A percentile compares a stretch with the other conserved stretches of the same genome.
phyloP scores from a whole-genome alignment of 2,329 filamentous ascomycete genomes.

The Thelonectria blattea region DNA sequence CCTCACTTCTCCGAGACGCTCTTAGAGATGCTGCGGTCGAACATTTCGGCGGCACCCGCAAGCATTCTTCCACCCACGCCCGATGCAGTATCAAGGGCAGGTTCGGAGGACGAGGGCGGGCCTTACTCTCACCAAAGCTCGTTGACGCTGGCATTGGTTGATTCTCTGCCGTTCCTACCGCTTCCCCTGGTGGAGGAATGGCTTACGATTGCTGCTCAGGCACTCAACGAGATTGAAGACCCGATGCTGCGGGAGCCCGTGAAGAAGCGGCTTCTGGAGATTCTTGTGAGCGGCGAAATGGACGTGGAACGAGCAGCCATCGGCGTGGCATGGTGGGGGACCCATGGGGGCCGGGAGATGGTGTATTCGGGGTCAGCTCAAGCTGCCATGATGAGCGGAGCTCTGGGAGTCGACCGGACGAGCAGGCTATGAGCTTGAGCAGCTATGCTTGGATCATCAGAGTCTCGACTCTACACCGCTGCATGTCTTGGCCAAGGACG shows the following conservation, averaged over 20 bases:
- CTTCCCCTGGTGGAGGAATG: constrained; percentile 77
- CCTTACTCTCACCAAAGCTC: constrained; percentile 78
- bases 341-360: constrained; percentile 59
- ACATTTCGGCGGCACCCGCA: constrained; percentile 59
- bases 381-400: constrained; percentile 61
- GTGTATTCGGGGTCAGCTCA: constrained; percentile 44
- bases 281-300: constrained; percentile 82
- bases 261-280: constrained; percentile 77
- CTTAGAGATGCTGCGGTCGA: constrained; percentile 76
- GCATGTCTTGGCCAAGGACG: not conserved
- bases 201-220: constrained; percentile 73
- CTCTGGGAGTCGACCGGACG: constrained; percentile 45
- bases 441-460: not conserved
- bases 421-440: constrained; percentile 45
- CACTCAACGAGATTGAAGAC: constrained; percentile 70
- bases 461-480: too few species aligned
- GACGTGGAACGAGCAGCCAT: constrained; percentile 82
- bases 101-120: constrained; percentile 35
- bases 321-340: constrained; percentile 87
- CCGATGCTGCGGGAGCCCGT: constrained; percentile 66
- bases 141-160: constrained; percentile 77
- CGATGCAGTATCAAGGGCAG: constrained; percentile 44
- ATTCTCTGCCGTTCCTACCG: constrained; percentile 77
- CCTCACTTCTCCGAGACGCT: constrained; percentile 81
- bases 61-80: constrained; percentile 48